A percentile compares a stretch with the other conserved stretches of the same genome.
phyloP scores from a whole-genome alignment of 257 asterid species.

The Solanum medicagineum region DNA sequence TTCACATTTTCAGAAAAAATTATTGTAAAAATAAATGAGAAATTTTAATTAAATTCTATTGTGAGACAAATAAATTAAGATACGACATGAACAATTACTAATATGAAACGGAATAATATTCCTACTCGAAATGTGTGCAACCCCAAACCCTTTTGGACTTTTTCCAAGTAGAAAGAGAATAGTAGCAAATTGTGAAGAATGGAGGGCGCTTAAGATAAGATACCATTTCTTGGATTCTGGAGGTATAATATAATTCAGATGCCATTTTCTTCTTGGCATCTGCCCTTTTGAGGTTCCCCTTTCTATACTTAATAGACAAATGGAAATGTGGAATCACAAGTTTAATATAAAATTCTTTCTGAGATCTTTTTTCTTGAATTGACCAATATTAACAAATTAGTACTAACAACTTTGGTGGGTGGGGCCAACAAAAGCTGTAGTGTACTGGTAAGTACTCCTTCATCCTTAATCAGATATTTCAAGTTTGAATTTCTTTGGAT shows the following conservation, averaged over 20 bases:
- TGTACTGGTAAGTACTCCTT: no score
- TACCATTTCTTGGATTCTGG: slow-evolving; percentile 16
- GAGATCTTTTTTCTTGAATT: background rate
- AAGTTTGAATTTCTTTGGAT: no score
- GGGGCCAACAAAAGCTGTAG: no score
- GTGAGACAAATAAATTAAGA: background rate
- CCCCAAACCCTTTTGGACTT: background rate
- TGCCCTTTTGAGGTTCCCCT: background rate
- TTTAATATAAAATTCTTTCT: background rate
- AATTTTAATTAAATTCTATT: no score
- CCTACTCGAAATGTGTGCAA: background rate
- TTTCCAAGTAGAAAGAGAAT: background rate
- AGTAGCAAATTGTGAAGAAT: background rate
- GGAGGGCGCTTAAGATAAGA: background rate
- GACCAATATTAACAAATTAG: background rate
- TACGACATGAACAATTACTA: background rate
- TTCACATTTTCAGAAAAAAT: no score
- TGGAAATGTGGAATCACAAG: background rate
- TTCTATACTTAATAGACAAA: background rate
- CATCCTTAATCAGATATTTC: no score
- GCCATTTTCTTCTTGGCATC: background rate
- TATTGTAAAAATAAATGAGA: no score
- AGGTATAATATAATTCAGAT: background rate
- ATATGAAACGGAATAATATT: background rate
- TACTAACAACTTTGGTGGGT: no score